A percentile compares a stretch with the other conserved stretches of the same genome.
Evolutionary conservation across 2,329 filamentous ascomycete genomes (phyloP).

Genomic region (Trichoderma atrobrunneum): DNA sequence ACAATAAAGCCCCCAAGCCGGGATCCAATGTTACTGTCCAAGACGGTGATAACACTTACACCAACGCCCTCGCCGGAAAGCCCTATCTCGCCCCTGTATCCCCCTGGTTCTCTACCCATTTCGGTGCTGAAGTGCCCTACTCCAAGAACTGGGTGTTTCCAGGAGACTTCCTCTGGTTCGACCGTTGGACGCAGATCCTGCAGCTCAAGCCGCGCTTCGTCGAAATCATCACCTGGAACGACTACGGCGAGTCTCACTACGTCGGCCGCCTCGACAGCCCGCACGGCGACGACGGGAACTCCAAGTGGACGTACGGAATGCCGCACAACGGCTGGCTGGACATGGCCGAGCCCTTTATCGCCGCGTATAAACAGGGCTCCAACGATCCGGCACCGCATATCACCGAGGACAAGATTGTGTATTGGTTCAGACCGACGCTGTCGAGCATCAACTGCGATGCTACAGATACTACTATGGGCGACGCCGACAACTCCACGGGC

Average conservation of each 20-base stretch:
- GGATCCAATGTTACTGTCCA: constrained; percentile 40
- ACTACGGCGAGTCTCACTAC: constrained; percentile 56
- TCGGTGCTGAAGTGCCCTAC: constrained; percentile 31
- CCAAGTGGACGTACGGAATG: constrained; percentile 52
- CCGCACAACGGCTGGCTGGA: constrained; percentile 48
- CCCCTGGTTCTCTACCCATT: constrained; percentile 50
- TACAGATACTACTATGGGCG: constrained; percentile 47
- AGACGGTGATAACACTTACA: constrained; percentile 37
- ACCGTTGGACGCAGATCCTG: constrained; percentile 53
- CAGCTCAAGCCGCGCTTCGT: constrained; percentile 46
- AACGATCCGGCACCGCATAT: constrained; percentile 38
- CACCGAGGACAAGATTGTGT: constrained; percentile 45
- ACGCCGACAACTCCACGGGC: constrained; percentile 41
- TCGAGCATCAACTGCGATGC: constrained; percentile 44
- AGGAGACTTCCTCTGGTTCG: constrained; percentile 56
- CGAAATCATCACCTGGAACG: constrained; percentile 44
- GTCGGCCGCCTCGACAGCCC: constrained; percentile 47
- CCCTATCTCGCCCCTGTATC: constrained; percentile 47
- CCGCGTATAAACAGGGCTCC: constrained; percentile 46
- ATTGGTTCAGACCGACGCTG: constrained; percentile 51
- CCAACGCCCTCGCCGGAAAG: constrained; percentile 38
- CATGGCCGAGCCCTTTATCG: constrained; percentile 49
- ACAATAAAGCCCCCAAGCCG: constrained; percentile 48
- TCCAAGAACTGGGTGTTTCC: constrained; percentile 56
- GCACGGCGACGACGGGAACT: constrained; percentile 43